Conservation (phyloP, 2,329 filamentous ascomycete genomes). For the Zarea fungicola region DNA sequence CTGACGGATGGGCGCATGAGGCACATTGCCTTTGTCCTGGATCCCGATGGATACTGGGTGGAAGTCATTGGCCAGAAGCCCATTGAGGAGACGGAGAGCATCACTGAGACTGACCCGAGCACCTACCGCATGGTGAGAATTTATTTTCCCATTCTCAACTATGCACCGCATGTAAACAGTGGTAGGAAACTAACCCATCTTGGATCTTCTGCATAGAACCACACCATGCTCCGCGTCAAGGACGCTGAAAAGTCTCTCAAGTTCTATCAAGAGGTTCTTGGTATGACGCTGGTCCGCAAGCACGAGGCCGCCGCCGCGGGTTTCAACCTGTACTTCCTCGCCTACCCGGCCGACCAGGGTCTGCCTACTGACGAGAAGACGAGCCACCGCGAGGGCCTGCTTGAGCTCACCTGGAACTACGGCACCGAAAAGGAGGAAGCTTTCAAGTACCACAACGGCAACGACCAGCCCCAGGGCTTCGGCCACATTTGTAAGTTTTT, state of each 20-base stretch:
- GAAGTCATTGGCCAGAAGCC: slow-evolving; percentile 72
- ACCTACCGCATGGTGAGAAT: slow-evolving; percentile 65
- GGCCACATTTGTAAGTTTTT: slow-evolving; percentile 76
- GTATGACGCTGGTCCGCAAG: slow-evolving; percentile 77
- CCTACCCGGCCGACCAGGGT: slow-evolving; percentile 60
- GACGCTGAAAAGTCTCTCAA: slow-evolving; percentile 66
- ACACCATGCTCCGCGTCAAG: slow-evolving; percentile 95
- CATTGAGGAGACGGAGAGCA: slow-evolving; percentile 65
- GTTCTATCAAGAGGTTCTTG: slow-evolving; percentile 81
- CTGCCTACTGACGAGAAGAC: slow-evolving; percentile 48
- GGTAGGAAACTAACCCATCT: background rate
- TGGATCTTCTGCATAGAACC: slow-evolving; percentile 55
- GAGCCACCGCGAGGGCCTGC: slow-evolving; percentile 70
- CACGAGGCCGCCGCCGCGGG: slow-evolving; percentile 62
- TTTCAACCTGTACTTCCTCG: slow-evolving; percentile 93
- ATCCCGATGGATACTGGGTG: slow-evolving; percentile 85
- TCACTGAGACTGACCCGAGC: slow-evolving; percentile 65
- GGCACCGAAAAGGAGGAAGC: slow-evolving; percentile 78
- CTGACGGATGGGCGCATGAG: slow-evolving; percentile 82
- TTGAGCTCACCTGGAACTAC: slow-evolving; percentile 85
- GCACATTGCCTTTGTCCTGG: slow-evolving; percentile 83
- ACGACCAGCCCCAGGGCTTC: slow-evolving; percentile 86
- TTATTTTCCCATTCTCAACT: too few species aligned
- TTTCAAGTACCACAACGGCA: slow-evolving; percentile 90
- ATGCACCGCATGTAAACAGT: background rate